Conservation (phyloP, 1,139 yeast genomes). For the Zygoascus sp. region DNA sequence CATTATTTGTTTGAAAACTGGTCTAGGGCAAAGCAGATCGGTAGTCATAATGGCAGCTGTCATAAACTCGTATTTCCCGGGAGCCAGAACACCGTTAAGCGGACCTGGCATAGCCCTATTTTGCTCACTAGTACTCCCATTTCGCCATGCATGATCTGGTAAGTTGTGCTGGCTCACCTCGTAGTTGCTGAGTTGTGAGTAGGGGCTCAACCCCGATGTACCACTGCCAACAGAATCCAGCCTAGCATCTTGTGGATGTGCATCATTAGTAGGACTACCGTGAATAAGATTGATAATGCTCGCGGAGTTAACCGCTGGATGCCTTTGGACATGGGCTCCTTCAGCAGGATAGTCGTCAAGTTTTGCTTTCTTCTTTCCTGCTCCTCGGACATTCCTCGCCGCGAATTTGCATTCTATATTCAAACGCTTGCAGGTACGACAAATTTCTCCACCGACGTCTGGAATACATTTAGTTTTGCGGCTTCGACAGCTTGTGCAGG, state of each 20-base stretch:
- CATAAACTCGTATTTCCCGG: background rate
- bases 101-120: background rate
- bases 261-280: background rate
- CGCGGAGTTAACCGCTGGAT: background rate
- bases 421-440: background rate
- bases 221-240: background rate
- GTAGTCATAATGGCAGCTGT: constrained; percentile 7
- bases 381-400: background rate
- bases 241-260: background rate
- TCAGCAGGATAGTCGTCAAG: background rate
- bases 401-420: background rate
- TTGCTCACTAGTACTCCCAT: background rate
- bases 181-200: background rate
- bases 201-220: background rate
- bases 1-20: constrained; percentile 11
- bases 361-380: background rate
- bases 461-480: constrained; percentile 1
- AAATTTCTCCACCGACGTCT: background rate
- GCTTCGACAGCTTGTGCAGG: background rate
- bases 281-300: background rate
- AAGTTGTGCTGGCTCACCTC: background rate
- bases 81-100: background rate
- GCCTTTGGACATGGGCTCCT: background rate
- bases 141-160: background rate
- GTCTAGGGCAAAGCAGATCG: constrained; percentile 11